Evolutionary conservation across 2,329 filamentous ascomycete genomes (phyloP).

Genomic region (Colletotrichum caudatum): DNA sequence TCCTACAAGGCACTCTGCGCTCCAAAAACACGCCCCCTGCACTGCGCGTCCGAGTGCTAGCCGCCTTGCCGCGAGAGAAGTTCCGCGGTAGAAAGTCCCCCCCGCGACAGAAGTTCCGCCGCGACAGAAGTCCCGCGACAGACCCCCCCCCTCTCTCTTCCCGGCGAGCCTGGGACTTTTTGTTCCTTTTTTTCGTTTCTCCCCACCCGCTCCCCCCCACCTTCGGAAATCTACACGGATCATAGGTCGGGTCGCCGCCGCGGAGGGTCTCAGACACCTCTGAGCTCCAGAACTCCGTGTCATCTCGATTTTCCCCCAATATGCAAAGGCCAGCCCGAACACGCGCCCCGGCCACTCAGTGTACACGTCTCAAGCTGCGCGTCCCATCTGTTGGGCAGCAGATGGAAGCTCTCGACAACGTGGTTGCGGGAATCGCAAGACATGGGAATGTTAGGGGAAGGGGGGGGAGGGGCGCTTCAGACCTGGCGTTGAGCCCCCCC

Average conservation of each 20-base stretch:
- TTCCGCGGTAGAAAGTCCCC: conserved; percentile 6
- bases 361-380: not conserved
- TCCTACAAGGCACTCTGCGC: conserved; percentile 37
- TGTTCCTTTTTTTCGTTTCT: too few species aligned
- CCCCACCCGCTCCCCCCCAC: too few species aligned
- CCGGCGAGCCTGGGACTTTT: not conserved
- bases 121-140: conserved; percentile 7
- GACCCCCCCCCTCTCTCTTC: not conserved
- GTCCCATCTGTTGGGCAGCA: conserved; percentile 1
- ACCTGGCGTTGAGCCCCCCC: not conserved
- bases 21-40: not conserved
- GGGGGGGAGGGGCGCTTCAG: not conserved
- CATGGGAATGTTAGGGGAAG: not conserved
- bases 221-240: too few species aligned
- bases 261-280: not conserved
- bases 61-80: conserved; percentile 28
- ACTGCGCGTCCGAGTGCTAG: conserved; percentile 4
- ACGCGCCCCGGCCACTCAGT: not conserved
- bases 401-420: conserved; percentile 1
- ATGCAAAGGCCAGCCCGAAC: conserved; percentile 15
- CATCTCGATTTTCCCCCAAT: not conserved
- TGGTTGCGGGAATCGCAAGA: not conserved
- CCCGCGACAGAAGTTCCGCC: conserved; percentile 18
- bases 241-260: not conserved
- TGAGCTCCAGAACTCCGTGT: not conserved